Base-by-base conservation (phyloP, 192 early-diverging fungal species). In the Thamnidium elegans region DNA sequence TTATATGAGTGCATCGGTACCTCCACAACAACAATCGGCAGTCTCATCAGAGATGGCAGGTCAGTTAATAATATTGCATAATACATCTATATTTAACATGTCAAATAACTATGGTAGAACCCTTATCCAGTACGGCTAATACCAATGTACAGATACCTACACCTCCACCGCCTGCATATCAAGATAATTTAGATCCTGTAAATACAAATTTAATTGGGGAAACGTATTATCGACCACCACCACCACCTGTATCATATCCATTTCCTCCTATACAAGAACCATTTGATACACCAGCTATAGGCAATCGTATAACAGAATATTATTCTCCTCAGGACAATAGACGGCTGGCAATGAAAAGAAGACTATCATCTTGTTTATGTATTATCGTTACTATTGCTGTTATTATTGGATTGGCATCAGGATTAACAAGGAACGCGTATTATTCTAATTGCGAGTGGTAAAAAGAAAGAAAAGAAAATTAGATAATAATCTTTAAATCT, bases 171-270 rank as follows among this genome's bases (percentile, higher is more conserved):
- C 55, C 55, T 36, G 55, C 55, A 56, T 56, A 56, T 1, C 55
- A 56, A 1, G 19, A 56, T 34, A 8, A 17, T n/a, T 7, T 10
- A 8, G 34, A 4, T 8, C 11, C 53, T 34, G 6, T n/a, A 51
- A 55, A 34, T 55, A 39, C 36, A 6, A 32, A 32, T 39, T 17
- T 32, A 20, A 13, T 34, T 9, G 55, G 55, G 10, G 32, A 56
- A 34, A 56, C 55, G n/a, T 56, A 56, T 17, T 56, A 56, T 34
- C 30, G 9, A 56, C 55, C 55, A 19, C 55, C 55, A 19, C 31
- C 15, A 10, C 55, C 55, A 34, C 31, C 15, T 3, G 55, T 39
- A 17, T 19, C n/a, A 56, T 56, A 20, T 39, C 55, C 55, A 56
- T 31, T 31, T 3, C 55, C 55, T 19, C 55, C 55, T 36, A 11